A percentile compares a stretch with the other conserved stretches of the same genome.
Evolutionary conservation across 192 early-diverging fungal genomes (phyloP).

Genomic region (Gamsiella multidivaricata): DNA sequence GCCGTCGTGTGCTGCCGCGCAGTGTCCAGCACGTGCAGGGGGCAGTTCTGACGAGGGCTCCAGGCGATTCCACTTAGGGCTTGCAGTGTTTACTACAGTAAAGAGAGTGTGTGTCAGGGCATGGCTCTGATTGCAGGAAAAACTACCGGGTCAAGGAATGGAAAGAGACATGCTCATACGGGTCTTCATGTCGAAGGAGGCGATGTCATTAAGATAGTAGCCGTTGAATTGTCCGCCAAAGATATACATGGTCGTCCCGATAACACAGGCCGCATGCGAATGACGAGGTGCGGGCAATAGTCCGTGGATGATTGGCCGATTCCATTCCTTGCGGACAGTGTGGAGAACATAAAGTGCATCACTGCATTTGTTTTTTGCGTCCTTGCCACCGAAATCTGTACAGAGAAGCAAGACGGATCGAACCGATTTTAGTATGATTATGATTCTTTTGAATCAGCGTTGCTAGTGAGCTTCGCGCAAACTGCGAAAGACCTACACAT

Average conservation of each 20-base stretch:
- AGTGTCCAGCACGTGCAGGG: constrained; percentile 54
- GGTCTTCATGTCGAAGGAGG: constrained; percentile 59
- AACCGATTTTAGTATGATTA: too few relatives aligned
- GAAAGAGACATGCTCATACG: too few relatives aligned
- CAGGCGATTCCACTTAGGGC: constrained; percentile 46
- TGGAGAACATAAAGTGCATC: constrained; percentile 43
- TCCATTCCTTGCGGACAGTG: constrained; percentile 51
- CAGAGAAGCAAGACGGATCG: background rate
- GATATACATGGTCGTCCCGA: constrained; percentile 62
- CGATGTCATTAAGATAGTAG: constrained; percentile 61
- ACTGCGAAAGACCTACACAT: constrained; percentile 36
- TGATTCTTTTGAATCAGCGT: background rate
- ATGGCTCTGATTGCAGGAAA: too few relatives aligned
- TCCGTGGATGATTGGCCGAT: constrained; percentile 32
- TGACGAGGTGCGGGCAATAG: constrained; percentile 41
- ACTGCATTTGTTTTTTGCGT: constrained; percentile 51
- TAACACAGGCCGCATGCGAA: constrained; percentile 60
- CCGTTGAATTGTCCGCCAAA: constrained; percentile 63
- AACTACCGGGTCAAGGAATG: too few relatives aligned
- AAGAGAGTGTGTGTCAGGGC: background rate
- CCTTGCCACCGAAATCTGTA: constrained; percentile 50
- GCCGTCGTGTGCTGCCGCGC: constrained; percentile 48
- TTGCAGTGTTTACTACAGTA: constrained; percentile 43
- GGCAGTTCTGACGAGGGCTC: constrained; percentile 52
- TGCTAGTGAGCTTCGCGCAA: background rate